phyloP scores from a whole-genome alignment of 1,139 yeast genomes.

The Scheffersomyces cryptocercus region DNA sequence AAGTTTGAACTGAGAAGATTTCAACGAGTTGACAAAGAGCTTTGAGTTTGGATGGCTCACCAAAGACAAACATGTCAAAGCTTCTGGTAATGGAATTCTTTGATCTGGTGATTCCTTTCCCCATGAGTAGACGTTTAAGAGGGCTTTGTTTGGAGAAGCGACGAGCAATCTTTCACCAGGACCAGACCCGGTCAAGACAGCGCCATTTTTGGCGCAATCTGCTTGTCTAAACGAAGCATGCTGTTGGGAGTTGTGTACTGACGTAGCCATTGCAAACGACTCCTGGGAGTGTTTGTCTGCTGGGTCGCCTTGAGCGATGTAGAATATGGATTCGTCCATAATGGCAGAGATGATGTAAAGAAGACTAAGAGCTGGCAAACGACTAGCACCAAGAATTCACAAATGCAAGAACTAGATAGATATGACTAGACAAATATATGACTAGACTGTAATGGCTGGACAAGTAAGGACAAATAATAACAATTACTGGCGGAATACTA shows the following conservation, averaged over 20 bases:
- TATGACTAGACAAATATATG: too few relatives aligned
- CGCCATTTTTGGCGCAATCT: constrained; percentile 48
- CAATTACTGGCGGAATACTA: too few relatives aligned
- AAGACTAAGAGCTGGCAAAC: too few relatives aligned
- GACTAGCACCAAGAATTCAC: too few relatives aligned
- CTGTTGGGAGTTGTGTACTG: constrained; percentile 53
- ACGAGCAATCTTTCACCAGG: constrained; percentile 53
- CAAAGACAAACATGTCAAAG: constrained; percentile 57
- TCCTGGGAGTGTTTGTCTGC: constrained; percentile 49
- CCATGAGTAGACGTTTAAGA: constrained; percentile 71
- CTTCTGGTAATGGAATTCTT: constrained; percentile 83
- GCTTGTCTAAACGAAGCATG: constrained; percentile 58
- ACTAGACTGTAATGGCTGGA: too few relatives aligned
- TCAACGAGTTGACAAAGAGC: not conserved
- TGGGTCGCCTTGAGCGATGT: constrained; percentile 51
- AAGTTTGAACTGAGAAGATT: constrained; percentile 8
- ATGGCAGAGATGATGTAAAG: not conserved
- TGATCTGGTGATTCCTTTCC: constrained; percentile 84
- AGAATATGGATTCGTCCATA: constrained; percentile 66
- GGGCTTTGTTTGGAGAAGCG: constrained; percentile 68
- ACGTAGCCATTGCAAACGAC: constrained; percentile 49
- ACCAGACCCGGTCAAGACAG: constrained; percentile 44
- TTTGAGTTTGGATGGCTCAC: constrained; percentile 37
- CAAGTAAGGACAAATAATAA: too few relatives aligned
- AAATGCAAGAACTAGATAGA: too few relatives aligned